Conservation (phyloP, 2,329 filamentous ascomycete species). For the Trichophyton rubrum region DNA sequence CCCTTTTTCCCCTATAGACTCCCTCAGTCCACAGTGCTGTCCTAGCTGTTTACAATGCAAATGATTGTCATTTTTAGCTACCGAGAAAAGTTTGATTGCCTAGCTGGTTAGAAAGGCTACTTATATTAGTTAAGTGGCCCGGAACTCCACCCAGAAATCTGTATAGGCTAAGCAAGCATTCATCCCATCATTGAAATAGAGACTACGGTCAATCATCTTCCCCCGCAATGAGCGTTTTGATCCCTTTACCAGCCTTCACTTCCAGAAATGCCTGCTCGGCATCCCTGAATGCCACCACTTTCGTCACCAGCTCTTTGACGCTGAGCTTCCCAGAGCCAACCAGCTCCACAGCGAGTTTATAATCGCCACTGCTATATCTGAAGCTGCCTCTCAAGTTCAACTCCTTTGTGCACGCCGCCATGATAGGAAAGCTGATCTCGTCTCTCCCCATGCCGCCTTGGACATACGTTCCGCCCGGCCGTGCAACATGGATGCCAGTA, state of each 20-base stretch:
- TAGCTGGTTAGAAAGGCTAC: too few relatives aligned
- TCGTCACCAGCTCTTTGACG: conserved; percentile 67
- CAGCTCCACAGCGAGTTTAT: conserved; percentile 68
- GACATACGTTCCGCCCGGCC: conserved; percentile 62
- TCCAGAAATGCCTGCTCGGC: conserved; percentile 79
- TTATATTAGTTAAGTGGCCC: too few relatives aligned
- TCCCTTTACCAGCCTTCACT: conserved; percentile 64
- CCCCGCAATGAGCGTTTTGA: conserved; percentile 37
- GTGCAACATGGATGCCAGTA: conserved; percentile 56
- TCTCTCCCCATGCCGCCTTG: conserved; percentile 83
- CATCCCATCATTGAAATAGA: conserved; percentile 3
- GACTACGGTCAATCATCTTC: conserved; percentile 10
- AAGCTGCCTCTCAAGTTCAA: conserved; percentile 77
- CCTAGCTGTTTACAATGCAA: too few relatives aligned
- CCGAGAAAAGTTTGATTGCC: too few relatives aligned
- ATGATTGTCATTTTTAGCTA: too few relatives aligned
- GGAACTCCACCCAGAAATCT: too few relatives aligned
- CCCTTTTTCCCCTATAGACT: too few relatives aligned
- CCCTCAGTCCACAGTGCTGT: too few relatives aligned
- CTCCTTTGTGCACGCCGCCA: conserved; percentile 81
- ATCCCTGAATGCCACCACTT: conserved; percentile 62
- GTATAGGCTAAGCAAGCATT: too few relatives aligned
- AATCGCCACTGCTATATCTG: conserved; percentile 79
- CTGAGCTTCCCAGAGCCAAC: conserved; percentile 58
- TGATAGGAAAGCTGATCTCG: conserved; percentile 84